Evolutionary conservation across 257 asterid species (phyloP).

Genomic region (Salvia splendens): DNA sequence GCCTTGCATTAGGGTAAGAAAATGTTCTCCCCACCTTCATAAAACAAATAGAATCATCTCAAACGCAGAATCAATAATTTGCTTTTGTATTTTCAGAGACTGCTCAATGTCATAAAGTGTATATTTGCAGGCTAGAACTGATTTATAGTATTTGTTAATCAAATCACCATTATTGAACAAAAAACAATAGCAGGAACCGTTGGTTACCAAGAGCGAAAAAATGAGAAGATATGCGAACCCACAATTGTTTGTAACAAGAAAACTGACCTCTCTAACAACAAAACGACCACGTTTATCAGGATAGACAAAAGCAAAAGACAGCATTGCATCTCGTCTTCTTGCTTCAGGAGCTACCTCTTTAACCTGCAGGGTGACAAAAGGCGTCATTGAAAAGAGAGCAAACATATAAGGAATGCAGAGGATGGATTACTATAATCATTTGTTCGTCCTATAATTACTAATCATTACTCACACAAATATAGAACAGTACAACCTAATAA

Average conservation of each 20-base stretch:
- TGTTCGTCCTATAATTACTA: neutral
- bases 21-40: slow-evolving; percentile 76
- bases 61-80: slow-evolving; percentile 22
- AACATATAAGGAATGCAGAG: neutral
- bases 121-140: neutral
- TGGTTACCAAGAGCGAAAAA: neutral
- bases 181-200: neutral
- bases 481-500: neutral
- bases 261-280: slow-evolving; percentile 73
- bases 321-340: slow-evolving; percentile 81
- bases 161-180: neutral
- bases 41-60: slow-evolving; percentile 22
- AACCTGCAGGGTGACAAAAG: slow-evolving; percentile 48
- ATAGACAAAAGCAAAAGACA: slow-evolving; percentile 87
- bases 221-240: neutral
- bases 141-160: slow-evolving; percentile 4
- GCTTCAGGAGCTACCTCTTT: slow-evolving; percentile 98
- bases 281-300: slow-evolving; percentile 86
- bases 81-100: slow-evolving; percentile 1
- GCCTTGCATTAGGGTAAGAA: slow-evolving; percentile 74
- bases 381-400: slow-evolving; percentile 11
- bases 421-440: neutral
- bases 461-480: neutral
- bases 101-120: neutral
- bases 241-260: slow-evolving; percentile 5